Evolutionary conservation across 768 basidiomycete genomes (phyloP), one percentile per base, ranked within the genome.

Genomic region (Tremella fuciformis): DNA sequence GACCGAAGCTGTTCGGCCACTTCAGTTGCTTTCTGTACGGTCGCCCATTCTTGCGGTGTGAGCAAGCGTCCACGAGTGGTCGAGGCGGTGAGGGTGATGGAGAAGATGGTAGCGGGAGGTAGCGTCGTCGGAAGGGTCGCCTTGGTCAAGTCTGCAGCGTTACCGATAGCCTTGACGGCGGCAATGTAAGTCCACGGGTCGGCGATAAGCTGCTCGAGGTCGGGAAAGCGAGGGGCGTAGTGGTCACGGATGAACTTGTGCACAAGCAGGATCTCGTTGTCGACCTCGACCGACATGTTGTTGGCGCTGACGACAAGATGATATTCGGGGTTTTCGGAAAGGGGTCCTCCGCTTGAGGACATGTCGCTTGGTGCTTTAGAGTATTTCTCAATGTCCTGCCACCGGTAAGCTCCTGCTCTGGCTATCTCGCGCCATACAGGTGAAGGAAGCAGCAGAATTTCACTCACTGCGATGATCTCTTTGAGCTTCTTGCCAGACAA

Each of bases 231-330:
- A 25, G 88, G 83, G 0, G 88, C 84, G 76, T 98, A 99, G 78
- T 97, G 94, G 75, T 99, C 96, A 62, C 96, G 86, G 71, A 98
- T 93, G 82, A 97, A 98, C 89, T 99, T 99, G 80, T 99, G 91
- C 0, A 99, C 93, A 29, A 99, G 82, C 37, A 99, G 81, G 55
- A 97, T 90, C 77, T 99, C 96, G 68, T 99, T 99, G 78, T 99
- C 96, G 4, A 98, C 86, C 69, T 99, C 96, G 42, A 99, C 96
- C 1, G 92, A 91, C 58, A 98, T 80, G 77, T 99, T 99, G 80
- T 99, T 99, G 22, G 96, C 91, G 67, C 91, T 86, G 3, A 99
- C 96, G 69, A 98, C 98, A 60, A 98, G 81, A 62, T 87, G 85
- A 79, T 99, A 99, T 77, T 99, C 96, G 0, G 91, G 89, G 73